Base-by-base conservation (phyloP, 129 eudicot genomes). In the Flaveria linearis region DNA sequence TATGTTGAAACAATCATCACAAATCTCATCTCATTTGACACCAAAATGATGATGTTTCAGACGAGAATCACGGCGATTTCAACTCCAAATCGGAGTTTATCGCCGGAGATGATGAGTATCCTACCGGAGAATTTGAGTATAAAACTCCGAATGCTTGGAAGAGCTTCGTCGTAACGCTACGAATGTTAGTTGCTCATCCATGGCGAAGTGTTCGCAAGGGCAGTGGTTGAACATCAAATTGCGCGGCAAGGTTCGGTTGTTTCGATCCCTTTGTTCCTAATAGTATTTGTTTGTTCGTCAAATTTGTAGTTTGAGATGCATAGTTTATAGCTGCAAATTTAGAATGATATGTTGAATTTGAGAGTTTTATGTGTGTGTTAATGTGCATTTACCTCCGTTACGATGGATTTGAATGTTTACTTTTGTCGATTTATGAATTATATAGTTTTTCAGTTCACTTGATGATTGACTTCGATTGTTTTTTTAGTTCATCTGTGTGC, bases 191-290 rank as follows among this genome's bases (percentile, higher is more conserved):
- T 82, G 92, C 88, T 1, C 84, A 39, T 25, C 97, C 97, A 36
- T 92, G 96, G 97, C 82, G 82, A 77, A 90, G 96, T n/a, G 86
- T 94, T 53, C 79, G 80, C 66, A 89, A 86, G 74, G 94, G 96
- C 10, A 91, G 92, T 71, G 92, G 47, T 75, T 91, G 78, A 85
- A 84, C 61, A 82, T 94, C 66, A 87, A 88, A 73, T 76, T 94
- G 75, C 96, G 99, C 39, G 99, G 97, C 36, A 89, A 94, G 97
- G 99, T 94, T 65, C 28, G 64, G 3, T 75, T 17, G 7, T 61
- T 63, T 64, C 10, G 8, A 26, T 5, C 22, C 72, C 72, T 51
- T 43, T 45, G 52, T 58, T 1, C 9, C 56, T 22, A 26, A 56
- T 46, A 46, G 2, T 25, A 43, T 57, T 47, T 43, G 22, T n/a